Base-by-base conservation (phyloP, 495 filamentous ascomycete genomes). In the Parathielavia hyrcaniae region DNA sequence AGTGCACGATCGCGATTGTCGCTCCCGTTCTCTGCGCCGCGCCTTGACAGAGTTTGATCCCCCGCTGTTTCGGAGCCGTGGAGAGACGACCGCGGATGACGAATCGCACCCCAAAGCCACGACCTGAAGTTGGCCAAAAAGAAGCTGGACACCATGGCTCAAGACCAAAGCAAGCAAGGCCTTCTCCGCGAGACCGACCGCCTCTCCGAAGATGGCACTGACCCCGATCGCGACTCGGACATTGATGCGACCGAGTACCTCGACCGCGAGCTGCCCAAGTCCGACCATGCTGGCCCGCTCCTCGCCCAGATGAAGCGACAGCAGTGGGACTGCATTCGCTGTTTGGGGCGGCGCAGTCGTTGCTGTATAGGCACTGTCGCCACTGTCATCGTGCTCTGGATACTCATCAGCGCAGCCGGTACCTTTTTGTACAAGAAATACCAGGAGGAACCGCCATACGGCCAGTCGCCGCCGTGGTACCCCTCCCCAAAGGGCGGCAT, bases 401-500 rank as follows among this genome's bases (percentile, higher is more conserved):
- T 74, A 7, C 34, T 72, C 11, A 62, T 79, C 6, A 65, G 64
- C 17, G 68, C 67, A 5, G 69, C 71, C 10, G 74, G 74, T 4
- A 69, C 65, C 39, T 73, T 75, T 20, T 68, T 68, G 6, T 77
- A 73, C 64, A 73, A 72, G 60, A 75, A 75, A 55, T 71, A 69
- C 36, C 63, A 66, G 48, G 57, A 73, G 10, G 66, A 74, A 40
- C 78, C 79, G 0, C 59, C 64, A 2, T 76, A 82, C 59, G 82
- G 72, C 17, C 68, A 78, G 55, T 83, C 86, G 7, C 85, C 86
- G 14, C 86, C 90, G 1, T 96, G 88, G 84, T 96, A 95, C 67
- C 90, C 91, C 2, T 76, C 88, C 0, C 91, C 91, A 0, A 78
- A 73, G 5, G 93, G 93, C 35, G 93, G 93, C n/a, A 89, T 83